A percentile compares a stretch with the other conserved stretches of the same genome.
Conservation (phyloP, 2,329 filamentous ascomycete species). For the Arthrobotrys conoides region DNA sequence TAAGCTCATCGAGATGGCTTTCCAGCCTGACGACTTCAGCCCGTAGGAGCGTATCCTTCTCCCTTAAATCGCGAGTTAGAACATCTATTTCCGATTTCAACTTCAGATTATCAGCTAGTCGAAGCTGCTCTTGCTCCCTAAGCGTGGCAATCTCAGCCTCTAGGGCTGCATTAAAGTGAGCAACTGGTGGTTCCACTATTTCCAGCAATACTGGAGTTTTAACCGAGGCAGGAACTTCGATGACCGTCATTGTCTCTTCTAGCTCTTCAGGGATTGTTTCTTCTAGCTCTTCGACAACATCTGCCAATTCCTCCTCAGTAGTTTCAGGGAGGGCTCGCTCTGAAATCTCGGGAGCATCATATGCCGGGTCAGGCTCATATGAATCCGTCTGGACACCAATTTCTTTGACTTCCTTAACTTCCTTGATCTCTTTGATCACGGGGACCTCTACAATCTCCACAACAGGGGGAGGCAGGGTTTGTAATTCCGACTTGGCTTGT, state of each 20-base stretch:
- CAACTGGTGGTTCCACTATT: conserved; percentile 12
- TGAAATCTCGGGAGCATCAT: conserved; percentile 7
- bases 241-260: conserved; percentile 10
- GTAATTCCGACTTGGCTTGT: neutral
- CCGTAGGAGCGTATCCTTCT: conserved; percentile 51
- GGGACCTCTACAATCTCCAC: neutral
- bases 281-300: neutral
- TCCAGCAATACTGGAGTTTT: conserved; percentile 1
- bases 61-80: conserved; percentile 48
- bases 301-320: neutral
- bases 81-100: conserved; percentile 56
- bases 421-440: conserved; percentile 10
- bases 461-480: neutral
- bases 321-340: conserved; percentile 6
- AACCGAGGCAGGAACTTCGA: neutral
- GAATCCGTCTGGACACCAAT: conserved; percentile 52
- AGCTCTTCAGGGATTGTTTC: conserved; percentile 2
- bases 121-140: conserved; percentile 46
- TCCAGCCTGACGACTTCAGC: conserved; percentile 51
- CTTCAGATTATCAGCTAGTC: conserved; percentile 50
- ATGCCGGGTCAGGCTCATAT: neutral
- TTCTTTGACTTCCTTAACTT: conserved; percentile 48
- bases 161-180: conserved; percentile 46
- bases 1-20: conserved; percentile 44
- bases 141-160: conserved; percentile 50